A percentile compares a stretch with the other conserved stretches of the same genome.
Evolutionary conservation across 2,329 filamentous ascomycete genomes (phyloP).

Genomic region (Samsoniella hepiali): DNA sequence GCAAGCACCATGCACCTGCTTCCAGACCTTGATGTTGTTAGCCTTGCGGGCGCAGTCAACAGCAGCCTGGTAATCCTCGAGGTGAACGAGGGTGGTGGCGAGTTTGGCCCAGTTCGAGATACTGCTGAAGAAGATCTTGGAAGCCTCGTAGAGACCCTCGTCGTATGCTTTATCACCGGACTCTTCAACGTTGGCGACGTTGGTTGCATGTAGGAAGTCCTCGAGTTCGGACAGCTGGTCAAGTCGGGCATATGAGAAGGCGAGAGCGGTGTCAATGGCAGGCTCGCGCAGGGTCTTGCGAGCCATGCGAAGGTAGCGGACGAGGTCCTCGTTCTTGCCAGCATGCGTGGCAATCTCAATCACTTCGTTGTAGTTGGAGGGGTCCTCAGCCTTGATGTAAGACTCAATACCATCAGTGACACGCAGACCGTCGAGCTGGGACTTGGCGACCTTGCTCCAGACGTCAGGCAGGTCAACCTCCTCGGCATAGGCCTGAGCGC

Average conservation of each 20-base stretch:
- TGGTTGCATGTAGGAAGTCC: slow-evolving; percentile 89
- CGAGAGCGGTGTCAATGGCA: slow-evolving; percentile 86
- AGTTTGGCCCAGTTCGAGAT: slow-evolving; percentile 99
- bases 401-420: slow-evolving; percentile 92
- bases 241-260: slow-evolving; percentile 88
- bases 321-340: slow-evolving; percentile 94
- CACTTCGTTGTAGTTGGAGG: slow-evolving; percentile 90
- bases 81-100: slow-evolving; percentile 93
- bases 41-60: slow-evolving; percentile 98
- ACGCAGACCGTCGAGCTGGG: slow-evolving; percentile 91
- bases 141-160: slow-evolving; percentile 90
- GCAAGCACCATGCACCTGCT: slow-evolving; percentile 94
- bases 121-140: slow-evolving; percentile 97
- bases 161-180: slow-evolving; percentile 97
- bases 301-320: slow-evolving; percentile 96
- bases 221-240: slow-evolving; percentile 91
- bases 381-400: slow-evolving; percentile 92
- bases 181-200: slow-evolving; percentile 93
- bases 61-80: slow-evolving; percentile 94
- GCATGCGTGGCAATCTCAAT: slow-evolving; percentile 94
- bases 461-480: slow-evolving; percentile 91
- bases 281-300: slow-evolving; percentile 95
- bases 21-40: slow-evolving; percentile 99
- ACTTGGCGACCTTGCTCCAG: slow-evolving; percentile 98
- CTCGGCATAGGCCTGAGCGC: slow-evolving; percentile 92